Evolutionary conservation across 768 basidiomycete genomes (phyloP).

Genomic region (Dacryopinax primogenitus): DNA sequence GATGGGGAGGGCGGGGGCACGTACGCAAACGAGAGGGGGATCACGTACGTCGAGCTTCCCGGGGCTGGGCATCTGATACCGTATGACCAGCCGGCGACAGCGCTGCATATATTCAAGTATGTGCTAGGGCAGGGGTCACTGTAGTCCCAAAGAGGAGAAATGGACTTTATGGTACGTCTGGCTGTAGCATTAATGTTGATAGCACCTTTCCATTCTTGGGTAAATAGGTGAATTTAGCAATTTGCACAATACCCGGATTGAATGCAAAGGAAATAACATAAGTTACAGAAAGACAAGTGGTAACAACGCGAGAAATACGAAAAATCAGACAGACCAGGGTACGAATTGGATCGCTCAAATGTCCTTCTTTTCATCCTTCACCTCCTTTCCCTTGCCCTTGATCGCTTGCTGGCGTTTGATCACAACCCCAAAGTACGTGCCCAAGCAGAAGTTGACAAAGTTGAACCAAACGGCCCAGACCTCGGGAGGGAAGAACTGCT

Average conservation of each 20-base stretch:
- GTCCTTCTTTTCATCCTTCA: constrained; percentile 10
- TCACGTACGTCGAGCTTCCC: constrained; percentile 32
- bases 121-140: neutral
- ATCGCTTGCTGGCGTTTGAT: constrained; percentile 59
- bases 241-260: neutral
- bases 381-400: constrained; percentile 26
- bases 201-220: neutral
- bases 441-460: constrained; percentile 56
- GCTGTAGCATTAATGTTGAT: neutral
- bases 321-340: neutral
- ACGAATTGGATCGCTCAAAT: neutral
- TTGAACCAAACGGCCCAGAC: constrained; percentile 87
- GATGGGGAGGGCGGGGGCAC: constrained; percentile 49
- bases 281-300: neutral
- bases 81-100: constrained; percentile 11
- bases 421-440: constrained; percentile 51
- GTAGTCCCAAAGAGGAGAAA: neutral
- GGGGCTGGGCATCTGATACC: constrained; percentile 34
- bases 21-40: constrained; percentile 60
- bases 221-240: neutral
- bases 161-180: neutral
- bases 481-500: constrained; percentile 68
- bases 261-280: neutral
- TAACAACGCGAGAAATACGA: neutral
- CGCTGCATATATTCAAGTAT: neutral